Evolutionary conservation across 441 rosid genomes (phyloP).

Genomic region (Eutrema salsugineum): DNA sequence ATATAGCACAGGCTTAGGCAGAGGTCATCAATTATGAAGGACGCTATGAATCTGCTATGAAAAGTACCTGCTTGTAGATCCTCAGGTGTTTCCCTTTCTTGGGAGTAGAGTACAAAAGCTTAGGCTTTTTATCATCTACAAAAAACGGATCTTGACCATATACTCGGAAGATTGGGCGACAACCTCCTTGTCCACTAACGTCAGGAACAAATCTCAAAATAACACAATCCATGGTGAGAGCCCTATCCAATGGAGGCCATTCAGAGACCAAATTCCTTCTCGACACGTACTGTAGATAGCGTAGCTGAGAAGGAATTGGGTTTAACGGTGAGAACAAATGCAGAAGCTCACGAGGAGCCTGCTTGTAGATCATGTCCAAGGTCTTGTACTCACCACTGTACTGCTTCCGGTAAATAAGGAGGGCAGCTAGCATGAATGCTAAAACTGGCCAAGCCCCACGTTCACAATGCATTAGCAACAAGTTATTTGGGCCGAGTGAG

Average conservation of each 20-base stretch:
- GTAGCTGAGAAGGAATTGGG: conserved; percentile 84
- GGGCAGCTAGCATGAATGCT: conserved; percentile 81
- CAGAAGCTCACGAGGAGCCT: conserved; percentile 89
- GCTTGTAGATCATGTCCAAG: conserved; percentile 89
- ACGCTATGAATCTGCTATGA: neutral
- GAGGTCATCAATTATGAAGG: neutral
- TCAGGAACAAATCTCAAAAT: conserved; percentile 78
- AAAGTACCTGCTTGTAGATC: conserved; percentile 73
- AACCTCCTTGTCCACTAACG: conserved; percentile 75
- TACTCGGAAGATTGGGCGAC: conserved; percentile 77
- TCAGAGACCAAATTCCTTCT: conserved; percentile 88
- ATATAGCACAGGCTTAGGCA: neutral
- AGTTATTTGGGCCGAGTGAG: conserved; percentile 67
- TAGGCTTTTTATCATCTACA: conserved; percentile 52
- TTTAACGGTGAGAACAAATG: conserved; percentile 74
- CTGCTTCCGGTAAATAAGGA: conserved; percentile 83
- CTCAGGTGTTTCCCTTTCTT: conserved; percentile 59
- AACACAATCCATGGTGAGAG: conserved; percentile 83
- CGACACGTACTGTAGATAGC: conserved; percentile 85
- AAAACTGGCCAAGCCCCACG: conserved; percentile 85
- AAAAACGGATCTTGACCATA: conserved; percentile 86
- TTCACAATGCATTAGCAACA: conserved; percentile 92
- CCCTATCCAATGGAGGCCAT: conserved; percentile 93
- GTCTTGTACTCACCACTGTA: conserved; percentile 85
- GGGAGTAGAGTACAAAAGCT: conserved; percentile 57